These are phyloP conservation scores for Mortierella sp. DNA, from an alignment of 371 early-diverging fungal species.

Conservation along the genomic window DNA sequence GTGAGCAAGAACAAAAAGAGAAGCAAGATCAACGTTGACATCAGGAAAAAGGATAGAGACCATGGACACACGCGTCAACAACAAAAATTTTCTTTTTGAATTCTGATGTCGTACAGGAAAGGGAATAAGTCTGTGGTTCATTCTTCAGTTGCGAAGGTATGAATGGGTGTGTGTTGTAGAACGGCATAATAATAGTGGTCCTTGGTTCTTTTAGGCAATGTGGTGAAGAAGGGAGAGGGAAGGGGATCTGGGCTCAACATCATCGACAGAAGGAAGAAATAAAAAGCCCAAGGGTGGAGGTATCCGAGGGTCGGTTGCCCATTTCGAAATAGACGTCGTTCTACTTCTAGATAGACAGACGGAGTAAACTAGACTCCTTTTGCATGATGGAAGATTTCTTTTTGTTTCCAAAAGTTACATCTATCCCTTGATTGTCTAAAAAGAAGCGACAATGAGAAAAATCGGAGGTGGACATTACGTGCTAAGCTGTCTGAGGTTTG, in stretches of 20 bases:
- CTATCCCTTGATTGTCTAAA: background rate
- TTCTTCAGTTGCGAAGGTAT: background rate
- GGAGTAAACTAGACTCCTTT: background rate
- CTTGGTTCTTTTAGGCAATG: slow-evolving; percentile 5
- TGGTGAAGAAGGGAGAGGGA: background rate
- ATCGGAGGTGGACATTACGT: background rate
- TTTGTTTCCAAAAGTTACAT: background rate
- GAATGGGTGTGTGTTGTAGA: background rate
- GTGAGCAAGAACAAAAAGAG: background rate
- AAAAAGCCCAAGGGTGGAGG: background rate
- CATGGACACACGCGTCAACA: background rate
- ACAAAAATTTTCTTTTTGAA: too few relatives aligned
- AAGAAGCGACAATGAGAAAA: background rate
- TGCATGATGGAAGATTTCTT: background rate
- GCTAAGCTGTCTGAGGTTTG: background rate
- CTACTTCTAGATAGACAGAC: too few relatives aligned
- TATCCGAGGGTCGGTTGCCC: background rate
- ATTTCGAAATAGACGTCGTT: background rate
- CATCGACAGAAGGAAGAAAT: background rate
- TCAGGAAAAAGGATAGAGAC: background rate
- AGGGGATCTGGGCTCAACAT: slow-evolving; percentile 6
- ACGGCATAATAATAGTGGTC: background rate
- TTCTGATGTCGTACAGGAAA: background rate
- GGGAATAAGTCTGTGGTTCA: background rate
- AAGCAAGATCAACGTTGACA: background rate